Conservation (phyloP, 2,329 filamentous ascomycete species). For the Clonostachys chloroleuca region DNA sequence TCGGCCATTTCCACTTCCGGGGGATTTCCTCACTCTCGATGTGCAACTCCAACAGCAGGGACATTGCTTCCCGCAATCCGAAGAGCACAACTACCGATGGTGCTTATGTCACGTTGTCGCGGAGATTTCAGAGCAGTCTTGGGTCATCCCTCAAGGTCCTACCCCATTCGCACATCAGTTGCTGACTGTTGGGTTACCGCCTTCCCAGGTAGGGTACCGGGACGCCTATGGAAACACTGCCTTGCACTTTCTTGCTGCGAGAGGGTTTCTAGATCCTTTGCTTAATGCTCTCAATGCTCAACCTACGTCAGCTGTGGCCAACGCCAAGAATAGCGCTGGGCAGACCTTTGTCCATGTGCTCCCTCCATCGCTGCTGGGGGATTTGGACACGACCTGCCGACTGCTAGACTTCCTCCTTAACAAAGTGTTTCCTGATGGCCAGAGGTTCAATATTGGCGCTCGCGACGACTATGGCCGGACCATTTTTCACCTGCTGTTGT, state of each 20-base stretch:
- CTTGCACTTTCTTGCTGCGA: slow-evolving; percentile 39
- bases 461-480: slow-evolving; percentile 48
- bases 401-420: slow-evolving; percentile 14
- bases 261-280: slow-evolving; percentile 17
- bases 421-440: neutral
- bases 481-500: slow-evolving; percentile 39
- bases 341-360: slow-evolving; percentile 46
- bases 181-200: slow-evolving; percentile 1
- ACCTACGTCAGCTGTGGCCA: slow-evolving; percentile 11
- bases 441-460: slow-evolving; percentile 22
- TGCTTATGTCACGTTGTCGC: slow-evolving; percentile 20
- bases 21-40: slow-evolving; percentile 40
- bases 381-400: slow-evolving; percentile 11
- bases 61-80: slow-evolving; percentile 10
- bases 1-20: slow-evolving; percentile 32
- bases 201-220: slow-evolving; percentile 6
- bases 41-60: slow-evolving; percentile 6
- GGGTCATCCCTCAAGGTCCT: slow-evolving; percentile 19
- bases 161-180: slow-evolving; percentile 9
- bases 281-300: slow-evolving; percentile 13
- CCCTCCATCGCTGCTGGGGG: neutral
- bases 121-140: slow-evolving; percentile 16
- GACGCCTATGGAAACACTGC: slow-evolving; percentile 44
- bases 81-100: slow-evolving; percentile 13
- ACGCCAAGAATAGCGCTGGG: slow-evolving; percentile 31